Percentiles rank a stretch among this genome's conserved stretches.
phyloP scores from a whole-genome alignment of 2,329 filamentous ascomycete species.

The Escovopsis weberi region DNA sequence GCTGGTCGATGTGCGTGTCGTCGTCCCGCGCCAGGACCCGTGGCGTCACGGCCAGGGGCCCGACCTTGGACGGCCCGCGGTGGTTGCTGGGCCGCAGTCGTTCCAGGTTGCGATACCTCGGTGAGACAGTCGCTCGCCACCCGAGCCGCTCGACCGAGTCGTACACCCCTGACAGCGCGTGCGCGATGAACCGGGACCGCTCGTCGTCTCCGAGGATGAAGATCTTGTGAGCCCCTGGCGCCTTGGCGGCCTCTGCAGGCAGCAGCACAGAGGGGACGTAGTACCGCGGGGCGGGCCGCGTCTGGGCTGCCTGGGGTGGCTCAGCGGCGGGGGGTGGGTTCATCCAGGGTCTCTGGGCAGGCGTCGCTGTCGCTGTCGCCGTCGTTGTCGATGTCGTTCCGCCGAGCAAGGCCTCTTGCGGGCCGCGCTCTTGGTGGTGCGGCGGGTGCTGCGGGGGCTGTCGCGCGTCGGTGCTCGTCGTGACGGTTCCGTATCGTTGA shows the following conservation, averaged over 20 bases:
- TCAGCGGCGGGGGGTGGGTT: conserved; percentile 3
- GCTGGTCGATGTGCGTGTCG: conserved; percentile 47
- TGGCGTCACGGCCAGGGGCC: conserved; percentile 10
- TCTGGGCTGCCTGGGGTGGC: not conserved
- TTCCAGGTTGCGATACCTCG: conserved; percentile 19
- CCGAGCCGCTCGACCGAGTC: conserved; percentile 24
- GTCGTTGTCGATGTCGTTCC: too few relatives aligned
- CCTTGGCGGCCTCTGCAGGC: conserved; percentile 16
- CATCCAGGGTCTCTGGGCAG: too few relatives aligned
- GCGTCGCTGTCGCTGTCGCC: too few relatives aligned
- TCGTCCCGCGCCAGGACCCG: conserved; percentile 12
- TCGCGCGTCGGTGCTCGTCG: conserved; percentile 10
- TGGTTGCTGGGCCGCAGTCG: conserved; percentile 9
- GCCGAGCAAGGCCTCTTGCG: too few relatives aligned
- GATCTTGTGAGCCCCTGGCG: conserved; percentile 23
- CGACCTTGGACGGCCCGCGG: conserved; percentile 8
- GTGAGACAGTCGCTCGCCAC: conserved; percentile 11
- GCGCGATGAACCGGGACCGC: conserved; percentile 25
- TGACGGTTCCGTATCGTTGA: conserved; percentile 17
- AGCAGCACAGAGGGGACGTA: conserved; percentile 24
- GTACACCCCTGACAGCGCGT: conserved; percentile 26
- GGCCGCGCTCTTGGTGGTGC: too few relatives aligned
- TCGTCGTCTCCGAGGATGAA: conserved; percentile 28
- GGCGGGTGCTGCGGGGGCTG: conserved; percentile 2
- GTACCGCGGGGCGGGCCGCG: conserved; percentile 10